Percentiles rank a stretch among this genome's conserved stretches.
phyloP scores from a whole-genome alignment of 176 grass and related monocot species.

The Leersia perrieri region DNA sequence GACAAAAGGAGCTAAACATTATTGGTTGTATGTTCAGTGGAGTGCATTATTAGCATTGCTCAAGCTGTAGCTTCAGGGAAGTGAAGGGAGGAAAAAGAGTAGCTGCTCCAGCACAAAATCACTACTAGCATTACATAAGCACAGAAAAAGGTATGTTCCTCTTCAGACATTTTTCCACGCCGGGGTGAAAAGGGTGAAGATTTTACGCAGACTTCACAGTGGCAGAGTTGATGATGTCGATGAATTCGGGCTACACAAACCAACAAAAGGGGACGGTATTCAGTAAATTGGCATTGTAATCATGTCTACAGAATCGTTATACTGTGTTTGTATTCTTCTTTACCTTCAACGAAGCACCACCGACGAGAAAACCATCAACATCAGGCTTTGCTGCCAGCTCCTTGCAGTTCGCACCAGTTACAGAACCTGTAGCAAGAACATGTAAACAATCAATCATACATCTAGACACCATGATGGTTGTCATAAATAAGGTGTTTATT shows the following conservation, averaged over 20 bases:
- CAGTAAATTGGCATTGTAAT: background rate
- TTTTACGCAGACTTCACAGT: slow-evolving; percentile 63
- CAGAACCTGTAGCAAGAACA: slow-evolving; percentile 54
- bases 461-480: background rate
- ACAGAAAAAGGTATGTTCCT: slow-evolving; percentile 10
- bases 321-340: background rate
- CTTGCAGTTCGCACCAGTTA: slow-evolving; percentile 69
- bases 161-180: background rate
- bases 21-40: slow-evolving; percentile 17
- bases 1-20: background rate
- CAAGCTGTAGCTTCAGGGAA: slow-evolving; percentile 12
- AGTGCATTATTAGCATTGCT: slow-evolving; percentile 40
- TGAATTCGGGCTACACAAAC: slow-evolving; percentile 68
- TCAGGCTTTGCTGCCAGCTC: slow-evolving; percentile 71
- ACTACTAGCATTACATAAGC: slow-evolving; percentile 32
- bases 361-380: slow-evolving; percentile 83
- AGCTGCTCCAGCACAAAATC: slow-evolving; percentile 34
- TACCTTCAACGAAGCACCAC: slow-evolving; percentile 96
- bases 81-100: background rate
- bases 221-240: slow-evolving; percentile 88
- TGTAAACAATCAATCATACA: background rate
- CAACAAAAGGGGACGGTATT: background rate
- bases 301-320: background rate
- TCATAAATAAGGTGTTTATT: background rate
- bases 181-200: background rate